Evolutionary conservation across 2,329 filamentous ascomycete species (phyloP), one percentile per base, ranked within the genome.

Genomic region (Xylaria sp.): DNA sequence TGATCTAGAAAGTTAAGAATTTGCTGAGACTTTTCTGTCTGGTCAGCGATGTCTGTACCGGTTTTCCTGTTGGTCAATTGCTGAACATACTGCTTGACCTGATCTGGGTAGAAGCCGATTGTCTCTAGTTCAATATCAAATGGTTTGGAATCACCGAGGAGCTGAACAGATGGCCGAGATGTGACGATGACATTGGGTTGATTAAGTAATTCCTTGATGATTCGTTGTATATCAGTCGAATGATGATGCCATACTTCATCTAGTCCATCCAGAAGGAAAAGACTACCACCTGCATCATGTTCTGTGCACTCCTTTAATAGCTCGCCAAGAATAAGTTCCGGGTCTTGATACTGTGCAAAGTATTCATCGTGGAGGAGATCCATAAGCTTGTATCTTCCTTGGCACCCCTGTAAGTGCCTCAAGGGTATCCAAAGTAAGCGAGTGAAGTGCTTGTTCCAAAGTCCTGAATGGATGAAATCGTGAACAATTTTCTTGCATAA

Each of bases 401-500:
- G 5, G 15, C 17, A 11, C 3, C 5, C 4, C 12, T 19, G 23
- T n/a, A n/a, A n/a, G n/a, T n/a, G n/a, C 15, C 52, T 49, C 3
- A 61, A 14, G 21, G 46, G 59, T n/a, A 61, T 23, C 59, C 59
- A 61, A 33, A 61, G 40, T 8, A 61, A 15, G 40, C 52, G 45
- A 2, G 31, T 19, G 12, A 61, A 57, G 3, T 37, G 14, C 4
- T 33, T 19, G 15, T 28, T 23, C 59, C 59, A 57, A 31, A 9
- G 28, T 55, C 3, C 6, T 43, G 28, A 14, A 60, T n/a, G n/a
- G n/a, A n/a, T n/a, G n/a, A n/a, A 60, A 8, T 60, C 37, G 38
- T 55, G 14, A 5, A 60, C 51, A 12, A 60, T 60, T 15, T 55
- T 60, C 19, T 60, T 60, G 21, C 57, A 60, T n/a, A 60, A 31